phyloP scores from a whole-genome alignment of 805 yeast genomes.

The Lipomyces lipofer region DNA sequence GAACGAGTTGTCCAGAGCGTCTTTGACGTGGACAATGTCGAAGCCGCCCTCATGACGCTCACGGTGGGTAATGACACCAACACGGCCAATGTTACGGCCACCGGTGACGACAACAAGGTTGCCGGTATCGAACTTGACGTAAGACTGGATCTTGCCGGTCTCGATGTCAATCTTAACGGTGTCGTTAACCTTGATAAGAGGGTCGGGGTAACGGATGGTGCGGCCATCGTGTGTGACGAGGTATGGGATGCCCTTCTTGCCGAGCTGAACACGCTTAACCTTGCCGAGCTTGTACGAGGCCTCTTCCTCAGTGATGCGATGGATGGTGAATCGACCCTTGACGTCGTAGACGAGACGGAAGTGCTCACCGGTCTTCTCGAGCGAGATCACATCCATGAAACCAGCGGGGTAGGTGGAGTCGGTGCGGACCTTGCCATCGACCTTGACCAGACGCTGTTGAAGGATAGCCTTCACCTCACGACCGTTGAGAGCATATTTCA shows the following conservation, averaged over 20 bases:
- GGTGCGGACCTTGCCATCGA: conserved; percentile 99
- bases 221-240: conserved; percentile 99
- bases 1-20: conserved; percentile 88
- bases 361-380: conserved; percentile 98
- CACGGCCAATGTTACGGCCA: conserved; percentile 98
- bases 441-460: conserved; percentile 98
- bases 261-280: conserved; percentile 97
- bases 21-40: conserved; percentile 96
- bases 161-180: conserved; percentile 96
- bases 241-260: conserved; percentile 98
- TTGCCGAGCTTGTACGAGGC: conserved; percentile 97
- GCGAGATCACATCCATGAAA: conserved; percentile 97
- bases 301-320: conserved; percentile 99
- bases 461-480: conserved; percentile 98
- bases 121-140: conserved; percentile 90
- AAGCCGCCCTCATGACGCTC: conserved; percentile 98
- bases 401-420: conserved; percentile 99
- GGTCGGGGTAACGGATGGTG: conserved; percentile 99
- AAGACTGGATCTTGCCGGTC: conserved; percentile 89
- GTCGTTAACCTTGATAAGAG: conserved; percentile 94
- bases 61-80: conserved; percentile 93
- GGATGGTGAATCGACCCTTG: conserved; percentile 99
- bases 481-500: conserved; percentile 98
- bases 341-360: conserved; percentile 98
- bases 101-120: conserved; percentile 91